Conservation (phyloP, 169 alveolate species). For the Eimeria necatrix region DNA sequence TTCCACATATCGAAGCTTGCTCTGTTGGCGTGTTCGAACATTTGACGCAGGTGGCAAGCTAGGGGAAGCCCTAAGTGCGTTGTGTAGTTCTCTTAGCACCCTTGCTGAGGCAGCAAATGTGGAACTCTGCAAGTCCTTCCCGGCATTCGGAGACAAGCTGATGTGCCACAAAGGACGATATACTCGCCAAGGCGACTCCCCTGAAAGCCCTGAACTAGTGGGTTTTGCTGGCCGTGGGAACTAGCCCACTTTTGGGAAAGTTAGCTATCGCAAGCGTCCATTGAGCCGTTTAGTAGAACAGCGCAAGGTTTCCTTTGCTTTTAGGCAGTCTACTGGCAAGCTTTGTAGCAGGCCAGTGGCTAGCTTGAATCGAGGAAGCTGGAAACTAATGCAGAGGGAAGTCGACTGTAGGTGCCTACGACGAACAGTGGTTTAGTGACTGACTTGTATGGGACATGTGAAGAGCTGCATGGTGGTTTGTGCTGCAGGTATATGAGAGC, state of each 20-base stretch:
- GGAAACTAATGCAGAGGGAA: too few relatives aligned
- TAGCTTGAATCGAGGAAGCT: background rate
- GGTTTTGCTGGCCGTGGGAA: background rate
- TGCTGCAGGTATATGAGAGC: slow-evolving; percentile 49
- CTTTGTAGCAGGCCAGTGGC: background rate
- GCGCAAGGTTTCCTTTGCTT: too few relatives aligned
- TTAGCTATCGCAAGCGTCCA: too few relatives aligned
- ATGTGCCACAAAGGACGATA: slow-evolving; percentile 44
- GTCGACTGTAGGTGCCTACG: too few relatives aligned
- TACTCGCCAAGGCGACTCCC: slow-evolving; percentile 46
- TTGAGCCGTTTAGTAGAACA: too few relatives aligned
- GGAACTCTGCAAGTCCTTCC: slow-evolving; percentile 25
- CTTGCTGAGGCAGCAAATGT: slow-evolving; percentile 10
- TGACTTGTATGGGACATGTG: too few relatives aligned
- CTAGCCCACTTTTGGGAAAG: too few relatives aligned
- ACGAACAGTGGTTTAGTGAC: too few relatives aligned
- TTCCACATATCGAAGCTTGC: too few relatives aligned
- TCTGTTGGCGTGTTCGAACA: background rate
- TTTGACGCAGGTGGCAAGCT: slow-evolving; percentile 31
- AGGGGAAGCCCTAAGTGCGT: slow-evolving; percentile 35
- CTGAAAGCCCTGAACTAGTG: slow-evolving; percentile 27
- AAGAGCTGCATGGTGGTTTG: too few relatives aligned
- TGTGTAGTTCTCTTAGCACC: slow-evolving; percentile 26
- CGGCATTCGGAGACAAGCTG: slow-evolving; percentile 19
- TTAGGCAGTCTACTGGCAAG: too few relatives aligned